Evolutionary conservation across 2,329 filamentous ascomycete species (phyloP).

Genomic region (Neurospora crassa): DNA sequence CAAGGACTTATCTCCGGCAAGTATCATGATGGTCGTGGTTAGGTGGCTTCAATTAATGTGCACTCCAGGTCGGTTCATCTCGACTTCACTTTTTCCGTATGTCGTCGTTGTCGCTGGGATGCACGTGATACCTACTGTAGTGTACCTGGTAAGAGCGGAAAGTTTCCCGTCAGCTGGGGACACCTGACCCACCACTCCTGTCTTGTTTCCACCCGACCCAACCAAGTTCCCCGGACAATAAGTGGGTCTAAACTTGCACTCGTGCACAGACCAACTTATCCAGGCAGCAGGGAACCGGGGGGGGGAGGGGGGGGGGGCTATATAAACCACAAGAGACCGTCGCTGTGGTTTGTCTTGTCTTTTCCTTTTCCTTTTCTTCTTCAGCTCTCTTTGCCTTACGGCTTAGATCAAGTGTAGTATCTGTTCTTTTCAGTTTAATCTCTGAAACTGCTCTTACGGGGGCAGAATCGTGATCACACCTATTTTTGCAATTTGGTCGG

Average conservation of each 20-base stretch:
- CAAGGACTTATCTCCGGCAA: neutral
- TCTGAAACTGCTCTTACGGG: conserved; percentile 71
- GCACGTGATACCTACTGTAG: neutral
- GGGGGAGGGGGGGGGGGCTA: no score
- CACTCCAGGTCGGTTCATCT: neutral
- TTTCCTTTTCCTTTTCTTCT: conserved; percentile 43
- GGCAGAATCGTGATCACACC: conserved; percentile 66
- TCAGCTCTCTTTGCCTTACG: conserved; percentile 49
- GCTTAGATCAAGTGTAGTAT: conserved; percentile 93
- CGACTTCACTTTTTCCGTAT: neutral
- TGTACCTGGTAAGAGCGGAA: neutral
- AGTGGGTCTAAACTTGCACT: neutral
- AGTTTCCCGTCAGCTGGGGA: neutral
- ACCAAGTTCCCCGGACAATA: neutral
- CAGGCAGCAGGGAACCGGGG: neutral
- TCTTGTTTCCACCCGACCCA: no score
- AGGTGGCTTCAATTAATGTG: neutral
- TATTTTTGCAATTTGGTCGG: conserved; percentile 56
- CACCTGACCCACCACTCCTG: neutral
- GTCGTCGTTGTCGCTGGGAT: neutral
- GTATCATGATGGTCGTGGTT: neutral
- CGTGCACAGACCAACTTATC: conserved; percentile 12
- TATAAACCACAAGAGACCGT: conserved; percentile 16
- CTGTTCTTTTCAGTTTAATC: conserved; percentile 90
- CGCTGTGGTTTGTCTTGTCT: conserved; percentile 8